phyloP scores from a whole-genome alignment of 1,139 yeast species.

The Kodamaea alishanica region DNA sequence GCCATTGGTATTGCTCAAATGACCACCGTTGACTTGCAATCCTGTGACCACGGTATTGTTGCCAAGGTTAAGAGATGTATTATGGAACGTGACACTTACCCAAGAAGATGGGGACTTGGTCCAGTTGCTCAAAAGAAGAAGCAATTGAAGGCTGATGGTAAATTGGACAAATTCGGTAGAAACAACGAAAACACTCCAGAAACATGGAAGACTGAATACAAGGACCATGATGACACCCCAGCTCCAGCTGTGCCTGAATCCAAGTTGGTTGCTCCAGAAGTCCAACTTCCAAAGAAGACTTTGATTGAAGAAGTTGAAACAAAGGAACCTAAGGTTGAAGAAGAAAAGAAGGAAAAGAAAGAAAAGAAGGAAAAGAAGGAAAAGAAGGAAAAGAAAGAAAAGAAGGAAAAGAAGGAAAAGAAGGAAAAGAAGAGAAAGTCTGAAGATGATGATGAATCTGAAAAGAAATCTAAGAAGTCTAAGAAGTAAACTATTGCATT shows the following conservation, averaged over 20 bases:
- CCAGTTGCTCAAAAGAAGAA: conserved; percentile 98
- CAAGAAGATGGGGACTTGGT: conserved; percentile 99
- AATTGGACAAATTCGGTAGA: conserved; percentile 93
- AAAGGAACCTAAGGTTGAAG: conserved; percentile 31
- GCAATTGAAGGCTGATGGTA: conserved; percentile 96
- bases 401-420: conserved; percentile 41
- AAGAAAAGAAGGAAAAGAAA: conserved; percentile 29
- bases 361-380: conserved; percentile 64
- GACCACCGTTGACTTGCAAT: conserved; percentile 95
- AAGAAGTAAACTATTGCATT: conserved; percentile 20
- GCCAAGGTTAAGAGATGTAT: conserved; percentile 98
- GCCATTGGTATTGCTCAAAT: conserved; percentile 98
- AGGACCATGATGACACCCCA: conserved; percentile 69
- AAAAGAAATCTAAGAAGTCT: conserved; percentile 43
- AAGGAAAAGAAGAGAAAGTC: conserved; percentile 43
- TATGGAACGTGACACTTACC: conserved; percentile 98
- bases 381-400: conserved; percentile 63
- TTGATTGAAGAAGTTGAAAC: conserved; percentile 37
- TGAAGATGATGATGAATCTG: conserved; percentile 12
- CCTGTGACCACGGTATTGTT: conserved; percentile 98
- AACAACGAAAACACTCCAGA: conserved; percentile 90
- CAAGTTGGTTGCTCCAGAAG: conserved; percentile 47
- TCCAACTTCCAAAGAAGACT: conserved; percentile 52
- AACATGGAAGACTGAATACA: conserved; percentile 84
- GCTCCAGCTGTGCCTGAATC: conserved; percentile 50